Percentiles rank a stretch among this genome's conserved stretches.
Evolutionary conservation across 805 yeast species (phyloP).

Genomic region (Cyberlindnera misumaiensis): DNA sequence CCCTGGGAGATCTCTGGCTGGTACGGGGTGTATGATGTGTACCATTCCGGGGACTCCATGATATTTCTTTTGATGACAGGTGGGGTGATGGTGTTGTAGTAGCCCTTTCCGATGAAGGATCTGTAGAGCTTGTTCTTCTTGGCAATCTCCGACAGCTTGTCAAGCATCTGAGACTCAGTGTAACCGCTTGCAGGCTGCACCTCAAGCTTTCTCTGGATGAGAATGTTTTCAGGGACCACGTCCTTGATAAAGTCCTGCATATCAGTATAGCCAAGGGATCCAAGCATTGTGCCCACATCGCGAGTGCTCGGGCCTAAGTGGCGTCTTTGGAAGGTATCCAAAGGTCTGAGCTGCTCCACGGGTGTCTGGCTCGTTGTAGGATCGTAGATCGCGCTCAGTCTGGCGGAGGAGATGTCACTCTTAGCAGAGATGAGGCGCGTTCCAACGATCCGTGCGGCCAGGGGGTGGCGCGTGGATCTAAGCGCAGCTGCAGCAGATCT

Average conservation of each 20-base stretch:
- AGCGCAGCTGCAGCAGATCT: too few species aligned
- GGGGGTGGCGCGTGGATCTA: too few species aligned
- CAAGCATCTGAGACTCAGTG: conserved; percentile 75
- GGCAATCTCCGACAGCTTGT: conserved; percentile 63
- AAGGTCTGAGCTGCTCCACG: conserved; percentile 25
- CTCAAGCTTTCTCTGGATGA: conserved; percentile 58
- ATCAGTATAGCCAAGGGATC: conserved; percentile 55
- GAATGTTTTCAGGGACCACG: conserved; percentile 73
- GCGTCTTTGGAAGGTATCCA: conserved; percentile 85
- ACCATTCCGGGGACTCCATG: conserved; percentile 95
- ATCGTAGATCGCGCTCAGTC: conserved; percentile 41
- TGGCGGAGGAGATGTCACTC: conserved; percentile 50
- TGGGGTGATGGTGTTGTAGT: conserved; percentile 84
- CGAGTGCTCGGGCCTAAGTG: conserved; percentile 78
- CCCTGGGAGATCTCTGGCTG: conserved; percentile 99
- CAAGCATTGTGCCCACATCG: conserved; percentile 62
- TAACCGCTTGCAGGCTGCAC: conserved; percentile 68
- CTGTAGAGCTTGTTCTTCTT: conserved; percentile 63
- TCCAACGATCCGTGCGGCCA: too few species aligned
- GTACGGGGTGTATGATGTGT: conserved; percentile 96
- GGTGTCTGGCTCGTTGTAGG: conserved; percentile 26
- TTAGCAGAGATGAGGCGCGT: conserved; percentile 13
- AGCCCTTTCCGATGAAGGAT: conserved; percentile 90
- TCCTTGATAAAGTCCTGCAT: conserved; percentile 61
- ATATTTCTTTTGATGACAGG: conserved; percentile 90